Conservation (phyloP, 2,329 filamentous ascomycete species). For the Corniculantispora saksenae region DNA sequence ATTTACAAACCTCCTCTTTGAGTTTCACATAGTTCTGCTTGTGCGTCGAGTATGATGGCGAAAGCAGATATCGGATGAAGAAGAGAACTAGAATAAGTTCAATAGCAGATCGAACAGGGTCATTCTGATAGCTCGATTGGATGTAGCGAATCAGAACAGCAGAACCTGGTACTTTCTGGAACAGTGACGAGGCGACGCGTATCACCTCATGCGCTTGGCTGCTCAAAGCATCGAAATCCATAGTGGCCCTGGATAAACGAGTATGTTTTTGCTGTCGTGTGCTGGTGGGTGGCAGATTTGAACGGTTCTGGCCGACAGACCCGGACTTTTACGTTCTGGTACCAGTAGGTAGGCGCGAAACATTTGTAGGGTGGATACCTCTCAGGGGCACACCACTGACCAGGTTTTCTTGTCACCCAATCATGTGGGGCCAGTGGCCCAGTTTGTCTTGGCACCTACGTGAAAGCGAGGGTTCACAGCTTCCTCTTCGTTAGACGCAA, state of each 20-base stretch:
- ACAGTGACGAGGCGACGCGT: constrained; percentile 60
- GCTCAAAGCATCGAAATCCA: constrained; percentile 67
- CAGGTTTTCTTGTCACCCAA: neutral
- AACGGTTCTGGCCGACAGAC: neutral
- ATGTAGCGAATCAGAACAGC: constrained; percentile 94
- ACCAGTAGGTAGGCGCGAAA: neutral
- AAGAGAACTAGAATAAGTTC: constrained; percentile 94
- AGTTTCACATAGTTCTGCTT: constrained; percentile 88
- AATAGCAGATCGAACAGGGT: constrained; percentile 89
- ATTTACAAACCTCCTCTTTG: constrained; percentile 64
- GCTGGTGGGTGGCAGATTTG: neutral
- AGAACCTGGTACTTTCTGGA: constrained; percentile 91
- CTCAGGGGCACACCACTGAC: neutral
- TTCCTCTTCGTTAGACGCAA: too few species aligned
- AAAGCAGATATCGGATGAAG: constrained; percentile 88
- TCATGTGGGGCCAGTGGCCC: too few species aligned
- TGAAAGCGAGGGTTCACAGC: too few species aligned
- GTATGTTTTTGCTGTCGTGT: neutral
- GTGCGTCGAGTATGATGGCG: constrained; percentile 88
- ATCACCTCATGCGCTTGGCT: constrained; percentile 50
- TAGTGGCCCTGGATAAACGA: constrained; percentile 31
- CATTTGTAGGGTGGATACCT: neutral
- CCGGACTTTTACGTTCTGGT: neutral
- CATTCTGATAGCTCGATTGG: constrained; percentile 95
- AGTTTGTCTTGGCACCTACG: too few species aligned